A percentile compares a stretch with the other conserved stretches of the same genome.
These are phyloP conservation scores for Penicillium lividum DNA, from an alignment of 495 filamentous ascomycete species.

Conservation along the genomic window DNA sequence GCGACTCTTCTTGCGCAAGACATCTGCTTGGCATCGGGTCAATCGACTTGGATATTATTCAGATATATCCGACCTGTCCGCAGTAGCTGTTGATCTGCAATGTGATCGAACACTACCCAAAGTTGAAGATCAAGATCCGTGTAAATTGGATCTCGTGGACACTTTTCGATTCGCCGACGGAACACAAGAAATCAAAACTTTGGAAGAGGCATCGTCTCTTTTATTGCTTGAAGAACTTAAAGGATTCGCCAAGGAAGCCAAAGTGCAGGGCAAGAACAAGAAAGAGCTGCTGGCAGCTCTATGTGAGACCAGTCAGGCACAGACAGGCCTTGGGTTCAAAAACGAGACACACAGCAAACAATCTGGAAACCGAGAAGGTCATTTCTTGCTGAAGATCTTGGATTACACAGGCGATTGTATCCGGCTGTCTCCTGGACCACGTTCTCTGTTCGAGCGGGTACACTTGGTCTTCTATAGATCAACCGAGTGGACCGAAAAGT, in stretches of 20 bases:
- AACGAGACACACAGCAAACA: slow-evolving; percentile 54
- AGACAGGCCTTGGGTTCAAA: slow-evolving; percentile 67
- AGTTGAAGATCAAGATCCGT: slow-evolving; percentile 38
- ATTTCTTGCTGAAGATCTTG: slow-evolving; percentile 76
- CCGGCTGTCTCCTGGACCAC: slow-evolving; percentile 69
- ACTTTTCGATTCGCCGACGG: slow-evolving; percentile 77
- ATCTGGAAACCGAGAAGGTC: slow-evolving; percentile 52
- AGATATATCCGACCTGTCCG: slow-evolving; percentile 74
- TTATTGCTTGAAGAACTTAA: slow-evolving; percentile 87
- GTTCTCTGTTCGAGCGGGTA: slow-evolving; percentile 87
- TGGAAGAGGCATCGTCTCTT: slow-evolving; percentile 84
- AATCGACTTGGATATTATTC: slow-evolving; percentile 72
- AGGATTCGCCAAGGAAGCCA: slow-evolving; percentile 79
- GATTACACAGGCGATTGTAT: slow-evolving; percentile 80
- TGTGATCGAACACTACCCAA: slow-evolving; percentile 38
- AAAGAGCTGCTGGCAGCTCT: slow-evolving; percentile 72
- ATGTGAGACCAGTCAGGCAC: slow-evolving; percentile 67
- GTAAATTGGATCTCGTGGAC: slow-evolving; percentile 48
- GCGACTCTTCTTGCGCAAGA: slow-evolving; percentile 90
- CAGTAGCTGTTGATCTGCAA: slow-evolving; percentile 62
- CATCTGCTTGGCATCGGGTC: slow-evolving; percentile 89
- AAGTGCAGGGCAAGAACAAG: slow-evolving; percentile 88
- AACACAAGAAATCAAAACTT: slow-evolving; percentile 69
- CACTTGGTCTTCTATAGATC: slow-evolving; percentile 96
- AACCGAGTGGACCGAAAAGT: slow-evolving; percentile 97